Base-by-base conservation (phyloP, 768 basidiomycete genomes). In the Leccinum disarticulatum region DNA sequence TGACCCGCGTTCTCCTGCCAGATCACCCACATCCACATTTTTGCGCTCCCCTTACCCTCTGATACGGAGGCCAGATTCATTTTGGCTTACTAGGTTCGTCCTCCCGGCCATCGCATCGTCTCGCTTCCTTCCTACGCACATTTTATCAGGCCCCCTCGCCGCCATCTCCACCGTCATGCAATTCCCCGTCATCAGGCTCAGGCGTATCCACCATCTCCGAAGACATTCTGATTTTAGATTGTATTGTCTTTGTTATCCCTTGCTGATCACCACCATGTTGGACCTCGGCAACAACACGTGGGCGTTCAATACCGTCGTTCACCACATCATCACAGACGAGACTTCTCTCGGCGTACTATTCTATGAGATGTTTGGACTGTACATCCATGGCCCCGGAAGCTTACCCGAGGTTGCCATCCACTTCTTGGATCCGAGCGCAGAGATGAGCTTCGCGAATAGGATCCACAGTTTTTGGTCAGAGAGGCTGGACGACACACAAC, bases 291-390 rank as follows among this genome's bases (percentile, higher is more conserved):
- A 28, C 11, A 57, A 59, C 11, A 3, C 50, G 31, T 72, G 71
- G 65, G 72, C 64, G 1, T 73, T 73, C 61, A 73, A 62, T 51
- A 59, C 73, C 3, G 62, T 70, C 17, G 64, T 71, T 53, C 71
- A 72, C 38, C 71, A 72, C 51, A 72, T 73, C 49, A 71, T 73
- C 15, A 71, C 64, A 1, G 71, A 73, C 36, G 71, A 73, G 48
- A 59, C 69, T 27, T 72, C 71, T 1, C 62, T 72, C 0, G 71
- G 67, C 6, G 51, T 27, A 27, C 70, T 71, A 65, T 71, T 71
- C 60, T 72, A 70, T 53, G 70, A 72, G 36, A 56, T 70, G 56
- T 72, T 70, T 64, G 60, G 61, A 27, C 15, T 68, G 31, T 72
- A 72, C 58, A 36, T 72, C 54, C 58, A 72, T 6, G 70, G 70